Evolutionary conservation across 352 stramenopile genomes (phyloP).

Genomic region (Phytophthora cajani): DNA sequence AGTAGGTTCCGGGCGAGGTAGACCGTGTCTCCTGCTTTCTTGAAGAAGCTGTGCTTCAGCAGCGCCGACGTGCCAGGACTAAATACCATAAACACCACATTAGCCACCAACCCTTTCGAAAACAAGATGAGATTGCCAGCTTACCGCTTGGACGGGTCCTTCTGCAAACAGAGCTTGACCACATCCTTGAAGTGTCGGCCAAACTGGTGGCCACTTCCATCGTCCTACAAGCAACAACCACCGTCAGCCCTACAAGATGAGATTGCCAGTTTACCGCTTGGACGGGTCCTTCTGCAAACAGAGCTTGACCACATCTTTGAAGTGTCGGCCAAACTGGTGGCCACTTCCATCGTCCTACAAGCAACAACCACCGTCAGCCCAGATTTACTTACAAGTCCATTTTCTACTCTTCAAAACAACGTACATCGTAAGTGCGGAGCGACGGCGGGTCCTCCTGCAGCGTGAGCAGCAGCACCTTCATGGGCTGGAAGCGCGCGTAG

Average conservation of each 20-base stretch:
- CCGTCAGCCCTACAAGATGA: constrained; percentile 3
- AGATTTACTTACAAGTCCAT: neutral
- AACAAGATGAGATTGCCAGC: neutral
- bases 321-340: constrained; percentile 86
- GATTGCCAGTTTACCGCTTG: constrained; percentile 61
- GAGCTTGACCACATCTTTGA: constrained; percentile 90
- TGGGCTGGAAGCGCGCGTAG: constrained; percentile 97
- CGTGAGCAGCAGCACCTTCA: constrained; percentile 98
- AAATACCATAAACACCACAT: constrained; percentile 3
- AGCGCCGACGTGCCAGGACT: constrained; percentile 81
- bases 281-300: constrained; percentile 89
- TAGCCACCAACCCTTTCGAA: neutral
- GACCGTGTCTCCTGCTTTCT: constrained; percentile 78
- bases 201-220: constrained; percentile 85
- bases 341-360: constrained; percentile 80
- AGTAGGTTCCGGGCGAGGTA: constrained; percentile 77
- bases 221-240: constrained; percentile 51
- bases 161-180: constrained; percentile 89
- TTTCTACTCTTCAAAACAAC: constrained; percentile 12
- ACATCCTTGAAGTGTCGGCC: constrained; percentile 89
- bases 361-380: constrained; percentile 8
- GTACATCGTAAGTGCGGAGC: constrained; percentile 88
- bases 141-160: constrained; percentile 87
- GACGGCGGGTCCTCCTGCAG: constrained; percentile 97
- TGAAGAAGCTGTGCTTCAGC: constrained; percentile 92